phyloP scores from a whole-genome alignment of 768 basidiomycete genomes.

The Suillus clintonianus region DNA sequence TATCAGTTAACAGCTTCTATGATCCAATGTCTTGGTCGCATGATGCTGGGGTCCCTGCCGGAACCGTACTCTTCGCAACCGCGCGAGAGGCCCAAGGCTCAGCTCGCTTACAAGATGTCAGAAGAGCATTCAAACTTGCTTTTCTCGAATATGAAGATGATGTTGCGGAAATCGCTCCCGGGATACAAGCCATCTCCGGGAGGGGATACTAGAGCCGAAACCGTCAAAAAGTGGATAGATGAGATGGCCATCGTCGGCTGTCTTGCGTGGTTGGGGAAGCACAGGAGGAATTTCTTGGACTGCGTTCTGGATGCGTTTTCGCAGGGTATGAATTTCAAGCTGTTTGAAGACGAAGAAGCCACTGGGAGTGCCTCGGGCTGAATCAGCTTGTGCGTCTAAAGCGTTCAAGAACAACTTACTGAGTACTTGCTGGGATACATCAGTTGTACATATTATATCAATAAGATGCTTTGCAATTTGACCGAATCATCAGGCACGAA shows the following conservation, averaged over 20 bases:
- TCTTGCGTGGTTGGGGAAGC: conserved; percentile 10
- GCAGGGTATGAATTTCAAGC: neutral
- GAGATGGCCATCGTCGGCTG: conserved; percentile 10
- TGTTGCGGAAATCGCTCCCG: neutral
- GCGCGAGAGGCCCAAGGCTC: conserved; percentile 2
- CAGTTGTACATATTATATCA: neutral
- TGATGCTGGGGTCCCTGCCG: neutral
- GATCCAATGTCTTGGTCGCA: neutral
- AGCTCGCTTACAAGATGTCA: conserved; percentile 3
- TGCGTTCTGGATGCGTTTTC: neutral
- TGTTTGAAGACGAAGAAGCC: conserved; percentile 3
- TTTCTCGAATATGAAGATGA: conserved; percentile 2
- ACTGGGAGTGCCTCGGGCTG: neutral
- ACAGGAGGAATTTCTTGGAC: conserved; percentile 6
- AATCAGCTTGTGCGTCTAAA: neutral
- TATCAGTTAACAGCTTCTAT: neutral
- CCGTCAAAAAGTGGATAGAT: neutral
- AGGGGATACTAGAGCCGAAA: neutral
- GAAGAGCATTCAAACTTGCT: conserved; percentile 2
- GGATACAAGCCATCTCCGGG: conserved; percentile 1
- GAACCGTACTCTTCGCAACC: neutral
- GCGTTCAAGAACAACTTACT: neutral
- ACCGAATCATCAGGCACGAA: too few species aligned
- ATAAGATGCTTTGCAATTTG: too few species aligned
- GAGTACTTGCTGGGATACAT: neutral